Percentiles rank a stretch among this genome's conserved stretches.
Evolutionary conservation across 306 rosid species (phyloP).

Genomic region (Prunus davidiana): DNA sequence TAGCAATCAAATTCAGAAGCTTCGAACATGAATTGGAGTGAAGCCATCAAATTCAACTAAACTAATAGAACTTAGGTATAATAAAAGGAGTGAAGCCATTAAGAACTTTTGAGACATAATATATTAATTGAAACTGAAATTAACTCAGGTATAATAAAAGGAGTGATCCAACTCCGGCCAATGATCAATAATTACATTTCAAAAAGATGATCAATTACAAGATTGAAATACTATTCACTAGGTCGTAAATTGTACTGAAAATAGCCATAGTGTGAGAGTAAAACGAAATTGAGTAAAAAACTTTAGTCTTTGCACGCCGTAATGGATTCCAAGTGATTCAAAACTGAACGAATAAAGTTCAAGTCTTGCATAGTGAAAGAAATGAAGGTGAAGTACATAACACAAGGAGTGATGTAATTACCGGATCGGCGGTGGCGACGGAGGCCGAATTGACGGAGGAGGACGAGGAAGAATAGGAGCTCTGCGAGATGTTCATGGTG

Average conservation of each 20-base stretch:
- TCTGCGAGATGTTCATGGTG: conserved; percentile 57
- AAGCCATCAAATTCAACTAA: neutral
- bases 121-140: neutral
- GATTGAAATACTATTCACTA: too few relatives aligned
- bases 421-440: conserved; percentile 53
- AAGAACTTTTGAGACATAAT: neutral
- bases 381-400: neutral
- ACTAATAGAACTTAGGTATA: neutral
- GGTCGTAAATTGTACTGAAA: neutral
- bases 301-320: neutral
- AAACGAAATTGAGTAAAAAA: neutral
- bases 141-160: neutral
- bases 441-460: conserved; percentile 60
- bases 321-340: neutral
- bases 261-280: too few relatives aligned
- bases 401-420: conserved; percentile 13
- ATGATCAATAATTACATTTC: neutral
- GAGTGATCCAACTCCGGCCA: neutral
- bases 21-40: neutral
- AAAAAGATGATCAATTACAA: neutral
- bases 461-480: conserved; percentile 53
- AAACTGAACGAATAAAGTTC: neutral
- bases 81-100: neutral
- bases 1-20: conserved; percentile 4
- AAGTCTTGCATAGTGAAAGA: neutral